Percentiles rank a stretch among this genome's conserved stretches.
phyloP scores from a whole-genome alignment of 495 filamentous ascomycete species.

The Lophiotrema nucula region DNA sequence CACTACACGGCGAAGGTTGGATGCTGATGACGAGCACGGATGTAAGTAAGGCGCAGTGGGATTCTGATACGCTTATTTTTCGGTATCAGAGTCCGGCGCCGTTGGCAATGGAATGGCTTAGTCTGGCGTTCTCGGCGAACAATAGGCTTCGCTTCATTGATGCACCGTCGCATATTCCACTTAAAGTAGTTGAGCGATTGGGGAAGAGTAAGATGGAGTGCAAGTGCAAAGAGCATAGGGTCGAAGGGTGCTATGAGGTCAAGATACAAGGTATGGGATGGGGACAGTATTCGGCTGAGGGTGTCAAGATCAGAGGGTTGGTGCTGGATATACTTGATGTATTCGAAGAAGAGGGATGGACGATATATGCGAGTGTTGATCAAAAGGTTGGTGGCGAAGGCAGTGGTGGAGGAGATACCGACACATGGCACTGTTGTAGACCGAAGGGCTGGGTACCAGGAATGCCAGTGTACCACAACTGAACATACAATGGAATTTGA shows the following conservation, averaged over 20 bases:
- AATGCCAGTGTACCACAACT: constrained; percentile 9
- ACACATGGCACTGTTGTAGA: constrained; percentile 16
- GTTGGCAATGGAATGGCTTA: neutral
- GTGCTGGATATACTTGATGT: constrained; percentile 1
- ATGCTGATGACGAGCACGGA: constrained; percentile 10
- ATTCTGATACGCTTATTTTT: neutral
- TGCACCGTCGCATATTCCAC: constrained; percentile 1
- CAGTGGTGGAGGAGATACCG: neutral
- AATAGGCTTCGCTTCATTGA: constrained; percentile 9
- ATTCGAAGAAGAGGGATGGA: constrained; percentile 9
- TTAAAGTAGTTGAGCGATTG: neutral
- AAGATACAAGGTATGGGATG: neutral
- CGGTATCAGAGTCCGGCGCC: constrained; percentile 5
- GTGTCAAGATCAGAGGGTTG: constrained; percentile 4
- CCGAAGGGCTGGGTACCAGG: constrained; percentile 6
- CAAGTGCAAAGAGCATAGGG: neutral
- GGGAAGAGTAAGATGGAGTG: neutral
- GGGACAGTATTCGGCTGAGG: neutral
- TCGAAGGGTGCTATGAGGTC: constrained; percentile 11
- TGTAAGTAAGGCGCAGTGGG: neutral
- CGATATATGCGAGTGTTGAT: constrained; percentile 2
- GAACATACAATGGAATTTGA: no score
- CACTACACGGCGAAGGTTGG: constrained; percentile 1
- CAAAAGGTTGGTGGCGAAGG: constrained; percentile 1
- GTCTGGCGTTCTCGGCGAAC: neutral